Percentiles rank a stretch among this genome's conserved stretches.
Conservation (phyloP, 2,329 filamentous ascomycete genomes). For the Emmonsiellopsis sp. region DNA sequence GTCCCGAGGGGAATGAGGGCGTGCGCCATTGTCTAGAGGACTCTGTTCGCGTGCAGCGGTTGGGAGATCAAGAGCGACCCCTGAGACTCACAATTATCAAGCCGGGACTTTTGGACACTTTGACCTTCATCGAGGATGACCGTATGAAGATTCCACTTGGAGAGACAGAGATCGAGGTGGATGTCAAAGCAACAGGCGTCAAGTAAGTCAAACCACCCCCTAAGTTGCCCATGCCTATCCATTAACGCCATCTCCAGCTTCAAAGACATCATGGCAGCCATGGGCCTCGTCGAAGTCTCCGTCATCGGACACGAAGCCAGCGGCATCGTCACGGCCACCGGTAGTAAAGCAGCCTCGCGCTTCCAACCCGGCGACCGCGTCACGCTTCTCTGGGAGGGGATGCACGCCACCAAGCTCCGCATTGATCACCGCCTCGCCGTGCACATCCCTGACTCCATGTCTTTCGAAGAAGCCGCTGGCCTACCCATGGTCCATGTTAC, state of each 20-base stretch:
- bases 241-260: slow-evolving; percentile 14
- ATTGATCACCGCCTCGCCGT: slow-evolving; percentile 21
- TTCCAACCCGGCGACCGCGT: slow-evolving; percentile 35
- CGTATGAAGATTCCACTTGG: slow-evolving; percentile 7
- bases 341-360: slow-evolving; percentile 15
- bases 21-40: slow-evolving; percentile 11
- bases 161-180: slow-evolving; percentile 16
- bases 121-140: slow-evolving; percentile 19
- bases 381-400: slow-evolving; percentile 20
- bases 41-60: slow-evolving; percentile 8
- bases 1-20: slow-evolving; percentile 13
- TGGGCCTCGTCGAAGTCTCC: slow-evolving; percentile 20
- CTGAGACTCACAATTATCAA: slow-evolving; percentile 14
- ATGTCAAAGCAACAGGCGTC: slow-evolving; percentile 13
- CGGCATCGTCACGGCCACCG: slow-evolving; percentile 23
- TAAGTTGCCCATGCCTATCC: neutral
- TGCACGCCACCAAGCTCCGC: slow-evolving; percentile 21
- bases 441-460: slow-evolving; percentile 23
- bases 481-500: slow-evolving; percentile 8
- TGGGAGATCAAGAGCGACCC: slow-evolving; percentile 16
- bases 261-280: slow-evolving; percentile 36
- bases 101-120: slow-evolving; percentile 14
- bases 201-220: slow-evolving; percentile 3
- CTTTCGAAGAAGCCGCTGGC: slow-evolving; percentile 19
- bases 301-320: slow-evolving; percentile 33